phyloP scores from a whole-genome alignment of 2,329 filamentous ascomycete genomes.

The Sporothrix globosa region DNA sequence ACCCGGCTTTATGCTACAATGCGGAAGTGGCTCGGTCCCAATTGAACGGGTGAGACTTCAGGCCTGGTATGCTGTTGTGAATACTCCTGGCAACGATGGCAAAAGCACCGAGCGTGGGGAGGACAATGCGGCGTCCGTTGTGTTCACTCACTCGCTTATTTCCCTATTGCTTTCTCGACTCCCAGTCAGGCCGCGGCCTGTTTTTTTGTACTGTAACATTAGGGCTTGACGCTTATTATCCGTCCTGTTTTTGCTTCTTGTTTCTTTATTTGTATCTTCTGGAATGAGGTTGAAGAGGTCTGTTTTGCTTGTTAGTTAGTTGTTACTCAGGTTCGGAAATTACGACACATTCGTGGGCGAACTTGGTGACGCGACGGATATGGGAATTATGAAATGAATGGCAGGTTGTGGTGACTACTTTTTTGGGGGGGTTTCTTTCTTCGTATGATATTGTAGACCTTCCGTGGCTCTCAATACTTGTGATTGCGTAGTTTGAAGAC shows the following conservation, averaged over 20 bases:
- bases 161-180: too few relatives aligned
- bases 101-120: not conserved
- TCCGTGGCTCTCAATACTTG: not conserved
- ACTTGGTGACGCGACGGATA: not conserved
- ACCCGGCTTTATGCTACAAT: constrained; percentile 6
- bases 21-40: not conserved
- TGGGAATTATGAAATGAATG: not conserved
- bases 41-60: not conserved
- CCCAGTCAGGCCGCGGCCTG: not conserved
- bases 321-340: not conserved
- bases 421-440: constrained; percentile 1
- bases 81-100: not conserved
- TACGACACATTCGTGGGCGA: not conserved
- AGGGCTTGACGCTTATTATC: not conserved
- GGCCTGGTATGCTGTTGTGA: too few relatives aligned
- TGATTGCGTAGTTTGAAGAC: too few relatives aligned
- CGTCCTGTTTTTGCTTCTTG: not conserved
- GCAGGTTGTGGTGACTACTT: not conserved
- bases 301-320: constrained; percentile 5
- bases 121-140: not conserved
- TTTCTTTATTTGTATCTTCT: not conserved
- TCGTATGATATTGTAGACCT: not conserved
- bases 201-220: constrained; percentile 26
- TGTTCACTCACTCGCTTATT: not conserved
- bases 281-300: not conserved